Percentiles rank a stretch among this genome's conserved stretches.
Conservation (phyloP, 2,329 filamentous ascomycete species). For the Boeremia lycopersici region DNA sequence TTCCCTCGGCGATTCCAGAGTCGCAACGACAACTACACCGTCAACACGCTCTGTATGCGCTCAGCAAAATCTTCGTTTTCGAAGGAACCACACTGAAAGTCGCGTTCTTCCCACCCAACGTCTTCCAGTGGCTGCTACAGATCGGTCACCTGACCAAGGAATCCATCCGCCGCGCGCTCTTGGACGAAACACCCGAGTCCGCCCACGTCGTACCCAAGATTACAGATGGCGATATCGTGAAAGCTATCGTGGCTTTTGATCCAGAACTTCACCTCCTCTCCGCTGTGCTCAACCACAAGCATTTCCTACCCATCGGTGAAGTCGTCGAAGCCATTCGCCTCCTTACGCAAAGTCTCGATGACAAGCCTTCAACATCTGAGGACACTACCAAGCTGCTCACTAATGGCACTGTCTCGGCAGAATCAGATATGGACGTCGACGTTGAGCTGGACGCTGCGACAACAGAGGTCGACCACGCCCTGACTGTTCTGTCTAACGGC, state of each 20-base stretch:
- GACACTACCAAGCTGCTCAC: conserved; percentile 50
- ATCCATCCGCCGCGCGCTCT: conserved; percentile 51
- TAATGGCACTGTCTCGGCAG: conserved; percentile 30
- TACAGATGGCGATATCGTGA: conserved; percentile 66
- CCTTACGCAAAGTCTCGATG: conserved; percentile 72
- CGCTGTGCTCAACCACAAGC: conserved; percentile 66
- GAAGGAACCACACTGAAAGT: conserved; percentile 44
- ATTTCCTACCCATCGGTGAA: conserved; percentile 69
- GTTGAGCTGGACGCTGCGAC: conserved; percentile 47
- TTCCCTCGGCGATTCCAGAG: conserved; percentile 36
- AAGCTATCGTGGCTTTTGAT: conserved; percentile 68
- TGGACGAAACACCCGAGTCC: conserved; percentile 45
- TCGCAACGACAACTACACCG: conserved; percentile 65
- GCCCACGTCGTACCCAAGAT: conserved; percentile 55
- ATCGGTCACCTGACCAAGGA: conserved; percentile 57
- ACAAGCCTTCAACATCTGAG: conserved; percentile 33
- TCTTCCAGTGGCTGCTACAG: conserved; percentile 65
- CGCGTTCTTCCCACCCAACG: conserved; percentile 55
- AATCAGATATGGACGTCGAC: conserved; percentile 43
- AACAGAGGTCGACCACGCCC: conserved; percentile 69
- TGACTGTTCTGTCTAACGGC: conserved; percentile 70
- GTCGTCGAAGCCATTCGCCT: conserved; percentile 69
- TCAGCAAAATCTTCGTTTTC: conserved; percentile 56
- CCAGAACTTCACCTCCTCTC: conserved; percentile 70
- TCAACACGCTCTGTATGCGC: conserved; percentile 65